A percentile compares a stretch with the other conserved stretches of the same genome.
Evolutionary conservation across 1,284 basidiomycete species (phyloP).

Genomic region (Fomitopsis schrenkii): DNA sequence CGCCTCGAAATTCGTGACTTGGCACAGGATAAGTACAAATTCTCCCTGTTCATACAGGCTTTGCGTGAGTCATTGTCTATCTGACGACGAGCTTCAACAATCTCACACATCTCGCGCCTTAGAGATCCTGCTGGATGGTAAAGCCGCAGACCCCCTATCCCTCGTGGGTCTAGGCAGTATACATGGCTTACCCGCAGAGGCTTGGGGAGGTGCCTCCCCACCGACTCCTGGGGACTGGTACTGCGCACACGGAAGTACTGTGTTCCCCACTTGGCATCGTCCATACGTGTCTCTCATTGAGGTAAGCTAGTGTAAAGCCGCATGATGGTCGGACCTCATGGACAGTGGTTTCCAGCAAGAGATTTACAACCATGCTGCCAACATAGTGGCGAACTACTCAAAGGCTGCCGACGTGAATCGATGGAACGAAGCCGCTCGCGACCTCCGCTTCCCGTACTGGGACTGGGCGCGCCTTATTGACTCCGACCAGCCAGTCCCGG

Average conservation of each 20-base stretch:
- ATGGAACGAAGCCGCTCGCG: constrained; percentile 34
- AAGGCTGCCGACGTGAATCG: constrained; percentile 19
- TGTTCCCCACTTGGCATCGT: constrained; percentile 53
- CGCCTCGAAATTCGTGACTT: constrained; percentile 44
- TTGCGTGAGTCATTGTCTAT: constrained; percentile 25
- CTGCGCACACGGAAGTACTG: constrained; percentile 44
- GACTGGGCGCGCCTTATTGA: constrained; percentile 38
- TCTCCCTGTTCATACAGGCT: constrained; percentile 46
- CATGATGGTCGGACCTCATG: background rate
- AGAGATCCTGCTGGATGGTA: constrained; percentile 23
- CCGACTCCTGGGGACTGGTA: constrained; percentile 33
- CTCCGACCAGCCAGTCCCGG: constrained; percentile 27
- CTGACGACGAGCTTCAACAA: background rate
- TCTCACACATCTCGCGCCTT: background rate
- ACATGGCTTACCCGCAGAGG: constrained; percentile 41
- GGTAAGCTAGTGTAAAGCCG: constrained; percentile 25
- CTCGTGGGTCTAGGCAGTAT: constrained; percentile 45
- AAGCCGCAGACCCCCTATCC: constrained; percentile 26
- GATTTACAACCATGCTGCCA: constrained; percentile 33
- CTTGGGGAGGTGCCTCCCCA: constrained; percentile 33
- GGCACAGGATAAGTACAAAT: constrained; percentile 37
- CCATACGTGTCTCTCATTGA: constrained; percentile 46
- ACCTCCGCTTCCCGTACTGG: constrained; percentile 46
- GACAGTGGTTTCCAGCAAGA: constrained; percentile 35
- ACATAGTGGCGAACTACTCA: constrained; percentile 38